Conservation (phyloP, 208 protist species). For the Leishmania braziliensis region DNA sequence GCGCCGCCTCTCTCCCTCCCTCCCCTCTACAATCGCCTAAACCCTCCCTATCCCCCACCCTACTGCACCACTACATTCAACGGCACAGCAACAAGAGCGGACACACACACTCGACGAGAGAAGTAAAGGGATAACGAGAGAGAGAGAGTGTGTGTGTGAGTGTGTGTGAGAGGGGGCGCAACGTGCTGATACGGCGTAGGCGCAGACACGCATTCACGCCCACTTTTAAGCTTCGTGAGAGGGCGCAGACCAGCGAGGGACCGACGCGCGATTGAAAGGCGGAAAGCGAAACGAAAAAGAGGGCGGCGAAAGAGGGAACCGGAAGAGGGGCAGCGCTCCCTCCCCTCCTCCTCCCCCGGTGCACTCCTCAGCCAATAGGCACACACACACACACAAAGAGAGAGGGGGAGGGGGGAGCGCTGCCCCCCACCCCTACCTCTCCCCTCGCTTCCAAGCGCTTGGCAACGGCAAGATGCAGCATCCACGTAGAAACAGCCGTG, state of each 20-base stretch:
- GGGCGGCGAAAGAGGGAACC: background rate
- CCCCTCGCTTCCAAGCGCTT: background rate
- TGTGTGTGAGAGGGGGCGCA: background rate
- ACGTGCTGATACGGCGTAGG: background rate
- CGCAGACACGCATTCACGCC: background rate
- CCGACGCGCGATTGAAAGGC: background rate
- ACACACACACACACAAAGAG: background rate
- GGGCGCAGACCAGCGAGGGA: background rate
- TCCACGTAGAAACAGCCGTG: background rate
- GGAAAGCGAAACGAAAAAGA: background rate
- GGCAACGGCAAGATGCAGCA: background rate
- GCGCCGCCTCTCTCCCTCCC: background rate
- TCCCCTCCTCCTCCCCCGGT: background rate
- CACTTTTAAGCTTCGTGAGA: background rate
- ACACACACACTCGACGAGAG: background rate
- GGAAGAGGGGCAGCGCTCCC: background rate
- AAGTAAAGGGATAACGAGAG: background rate
- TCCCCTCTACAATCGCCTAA: background rate
- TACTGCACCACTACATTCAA: background rate
- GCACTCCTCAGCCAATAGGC: background rate
- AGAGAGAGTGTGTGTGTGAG: background rate
- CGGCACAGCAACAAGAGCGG: background rate
- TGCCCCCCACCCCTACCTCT: background rate
- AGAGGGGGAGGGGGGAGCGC: background rate
- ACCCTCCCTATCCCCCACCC: background rate